Conservation (phyloP, 2,329 filamentous ascomycete species). For the Fusarium torreyae region DNA sequence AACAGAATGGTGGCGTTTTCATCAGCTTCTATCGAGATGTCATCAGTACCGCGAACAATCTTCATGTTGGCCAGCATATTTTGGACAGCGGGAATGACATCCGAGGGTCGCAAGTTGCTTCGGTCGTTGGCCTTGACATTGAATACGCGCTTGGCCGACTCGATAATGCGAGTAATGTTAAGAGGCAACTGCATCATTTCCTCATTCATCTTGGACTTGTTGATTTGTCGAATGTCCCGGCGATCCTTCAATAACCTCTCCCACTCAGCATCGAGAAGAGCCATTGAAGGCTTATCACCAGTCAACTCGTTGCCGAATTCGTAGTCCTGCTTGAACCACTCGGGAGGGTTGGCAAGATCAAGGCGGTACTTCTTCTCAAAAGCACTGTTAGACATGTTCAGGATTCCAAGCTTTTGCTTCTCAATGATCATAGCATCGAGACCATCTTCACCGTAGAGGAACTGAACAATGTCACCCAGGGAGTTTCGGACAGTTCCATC, state of each 20-base stretch:
- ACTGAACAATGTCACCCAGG: conserved; percentile 95
- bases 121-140: conserved; percentile 87
- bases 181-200: conserved; percentile 92
- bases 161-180: conserved; percentile 91
- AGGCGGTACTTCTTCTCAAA: conserved; percentile 88
- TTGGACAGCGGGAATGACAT: conserved; percentile 86
- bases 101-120: conserved; percentile 89
- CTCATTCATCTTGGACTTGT: conserved; percentile 78
- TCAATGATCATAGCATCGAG: conserved; percentile 95
- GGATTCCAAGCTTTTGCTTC: conserved; percentile 89
- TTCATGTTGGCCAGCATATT: conserved; percentile 82
- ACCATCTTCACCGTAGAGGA: conserved; percentile 97
- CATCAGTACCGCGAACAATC: conserved; percentile 88
- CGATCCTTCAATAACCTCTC: conserved; percentile 84
- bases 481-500: conserved; percentile 98
- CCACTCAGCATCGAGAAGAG: conserved; percentile 89
- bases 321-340: conserved; percentile 71
- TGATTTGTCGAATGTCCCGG: conserved; percentile 79
- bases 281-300: conserved; percentile 89
- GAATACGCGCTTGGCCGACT: conserved; percentile 91
- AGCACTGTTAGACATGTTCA: conserved; percentile 81
- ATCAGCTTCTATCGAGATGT: conserved; percentile 88
- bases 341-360: conserved; percentile 73
- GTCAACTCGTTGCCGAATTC: conserved; percentile 90
- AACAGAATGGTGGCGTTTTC: conserved; percentile 90